Conservation (phyloP, 768 basidiomycete species). For the Leucocoprinus leucothites region DNA sequence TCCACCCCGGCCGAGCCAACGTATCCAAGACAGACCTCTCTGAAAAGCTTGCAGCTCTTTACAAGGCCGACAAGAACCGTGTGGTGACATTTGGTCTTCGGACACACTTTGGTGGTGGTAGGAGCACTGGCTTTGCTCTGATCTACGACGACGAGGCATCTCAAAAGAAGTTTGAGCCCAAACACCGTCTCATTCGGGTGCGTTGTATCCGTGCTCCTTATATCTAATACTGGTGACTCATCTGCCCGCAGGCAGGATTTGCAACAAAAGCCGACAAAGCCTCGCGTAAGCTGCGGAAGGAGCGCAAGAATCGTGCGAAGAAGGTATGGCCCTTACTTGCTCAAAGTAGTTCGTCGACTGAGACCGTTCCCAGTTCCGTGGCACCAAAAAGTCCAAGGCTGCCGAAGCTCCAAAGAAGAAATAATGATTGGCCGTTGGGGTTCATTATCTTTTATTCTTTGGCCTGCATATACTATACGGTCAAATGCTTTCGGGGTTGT, state of each 20-base stretch:
- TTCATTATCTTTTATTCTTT: conserved; percentile 9
- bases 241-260: conserved; percentile 55
- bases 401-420: conserved; percentile 92
- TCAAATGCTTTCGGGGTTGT: conserved; percentile 9
- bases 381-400: conserved; percentile 94
- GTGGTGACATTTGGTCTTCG: conserved; percentile 93
- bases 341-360: conserved; percentile 7
- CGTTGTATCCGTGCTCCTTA: conserved; percentile 29
- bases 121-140: conserved; percentile 94
- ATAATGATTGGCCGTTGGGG: conserved; percentile 37
- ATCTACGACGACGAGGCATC: conserved; percentile 96
- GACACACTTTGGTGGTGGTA: conserved; percentile 98
- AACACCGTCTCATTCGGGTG: conserved; percentile 91
- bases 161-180: conserved; percentile 97
- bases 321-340: conserved; percentile 53
- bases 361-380: conserved; percentile 65
- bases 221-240: conserved; percentile 8
- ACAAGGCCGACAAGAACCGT: conserved; percentile 89
- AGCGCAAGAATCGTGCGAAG: conserved; percentile 99
- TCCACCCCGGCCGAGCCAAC: conserved; percentile 94
- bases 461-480: conserved; percentile 14
- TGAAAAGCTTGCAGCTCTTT: conserved; percentile 88
- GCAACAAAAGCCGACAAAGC: conserved; percentile 80
- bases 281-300: conserved; percentile 97
- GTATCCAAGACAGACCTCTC: conserved; percentile 89